Percentiles rank a stretch among this genome's conserved stretches.
These are phyloP conservation scores for Leishmania amazonensis DNA, from an alignment of 208 protist species.

Conservation along the genomic window DNA sequence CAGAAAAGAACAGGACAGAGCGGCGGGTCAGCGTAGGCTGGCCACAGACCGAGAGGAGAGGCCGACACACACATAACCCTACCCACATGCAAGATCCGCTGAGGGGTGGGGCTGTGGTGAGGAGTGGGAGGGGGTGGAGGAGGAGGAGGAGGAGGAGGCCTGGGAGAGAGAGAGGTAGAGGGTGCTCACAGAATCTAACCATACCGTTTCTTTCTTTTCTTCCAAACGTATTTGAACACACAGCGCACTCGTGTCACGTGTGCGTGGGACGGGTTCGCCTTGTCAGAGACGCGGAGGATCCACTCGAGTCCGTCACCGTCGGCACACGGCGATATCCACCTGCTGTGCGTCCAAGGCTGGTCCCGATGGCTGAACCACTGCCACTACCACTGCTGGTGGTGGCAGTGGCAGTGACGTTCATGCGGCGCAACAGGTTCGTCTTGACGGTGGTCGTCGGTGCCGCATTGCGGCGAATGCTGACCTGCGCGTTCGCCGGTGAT, in stretches of 20 bases:
- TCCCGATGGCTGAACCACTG: background rate
- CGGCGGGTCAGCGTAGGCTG: no score
- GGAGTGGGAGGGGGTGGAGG: background rate
- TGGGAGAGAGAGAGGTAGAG: background rate
- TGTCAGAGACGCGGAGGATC: background rate
- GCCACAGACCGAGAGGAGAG: background rate
- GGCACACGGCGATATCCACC: background rate
- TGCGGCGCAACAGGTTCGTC: conserved; percentile 12
- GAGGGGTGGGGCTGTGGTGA: background rate
- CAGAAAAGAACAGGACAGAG: background rate
- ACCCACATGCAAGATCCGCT: background rate
- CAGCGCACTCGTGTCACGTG: background rate
- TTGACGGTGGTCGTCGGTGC: conserved; percentile 10
- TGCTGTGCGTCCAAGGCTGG: background rate
- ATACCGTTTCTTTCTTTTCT: background rate
- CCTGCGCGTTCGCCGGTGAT: background rate
- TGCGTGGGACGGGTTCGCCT: conserved; percentile 1
- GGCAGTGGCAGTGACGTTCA: conserved; percentile 5
- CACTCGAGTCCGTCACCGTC: background rate
- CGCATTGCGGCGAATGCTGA: conserved; percentile 6
- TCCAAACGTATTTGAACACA: background rate
- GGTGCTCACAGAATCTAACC: background rate
- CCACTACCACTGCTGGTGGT: background rate
- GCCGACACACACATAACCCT: background rate
- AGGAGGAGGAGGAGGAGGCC: background rate